Base-by-base conservation (phyloP, 2,329 filamentous ascomycete genomes). In the Botrytis deweyae region DNA sequence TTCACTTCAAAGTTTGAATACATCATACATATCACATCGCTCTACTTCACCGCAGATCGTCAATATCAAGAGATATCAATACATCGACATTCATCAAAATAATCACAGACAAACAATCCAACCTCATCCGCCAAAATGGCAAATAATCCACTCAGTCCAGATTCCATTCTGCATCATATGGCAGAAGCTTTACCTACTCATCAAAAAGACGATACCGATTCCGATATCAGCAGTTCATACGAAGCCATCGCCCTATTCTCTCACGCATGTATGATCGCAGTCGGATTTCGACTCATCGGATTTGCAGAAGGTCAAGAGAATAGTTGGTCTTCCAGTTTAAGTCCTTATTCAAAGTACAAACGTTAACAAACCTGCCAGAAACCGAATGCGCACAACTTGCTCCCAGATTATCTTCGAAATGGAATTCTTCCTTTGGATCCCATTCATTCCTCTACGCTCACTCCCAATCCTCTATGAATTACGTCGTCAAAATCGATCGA, bases 361-460 rank as follows among this genome's bases (percentile, higher is more conserved):
- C 59, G 75, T 75, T 77, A 70, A 70, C 38, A 64, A 36, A 4
- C 42, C 44, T 4, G 59, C 77, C 77, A 89, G 88, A 91, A 80
- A 81, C 87, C 44, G 84, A 88, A 80, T 89, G 89, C 79, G 84
- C 87, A 72, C 81, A 86, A 65, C 83, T 89, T 64, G 87, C 89
- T 16, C 89, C 88, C 14, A 86, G 90, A 46, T 87, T 98, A 3
- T 93, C 94, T 0, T 74, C 87, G 25, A 88, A 90, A 83, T 98
- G 96, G 96, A 97, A 97, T 82, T 85, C 89, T 20, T 88, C 88
- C 33, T 87, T 88, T 74, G 89, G 89, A 75, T 90, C 90, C 22
- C 92, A 93, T 81, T 89, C 91, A 73, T 98, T 98, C 83, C 89
- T 94, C 76, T 98, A 98, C 84, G 89, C 90, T 5, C 95, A 98